Base-by-base conservation (phyloP, 441 rosid genomes). In the Aleurites moluccanus region DNA sequence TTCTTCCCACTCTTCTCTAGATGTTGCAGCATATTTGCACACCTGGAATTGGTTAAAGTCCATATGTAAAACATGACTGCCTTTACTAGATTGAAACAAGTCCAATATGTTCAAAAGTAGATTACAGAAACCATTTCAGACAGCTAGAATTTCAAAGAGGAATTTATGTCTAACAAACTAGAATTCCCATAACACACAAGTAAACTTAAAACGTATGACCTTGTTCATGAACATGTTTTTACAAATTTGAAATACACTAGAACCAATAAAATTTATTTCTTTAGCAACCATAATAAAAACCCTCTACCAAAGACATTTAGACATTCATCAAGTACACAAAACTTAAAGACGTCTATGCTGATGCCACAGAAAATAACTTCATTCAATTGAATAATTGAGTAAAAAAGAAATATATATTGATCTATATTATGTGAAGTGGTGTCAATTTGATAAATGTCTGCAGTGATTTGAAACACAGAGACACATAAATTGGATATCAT, bases 1-100 rank as follows among this genome's bases (percentile, higher is more conserved):
- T 73, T 89, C 96, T 85, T 87, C 90, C 96, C 96, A 92, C 77
- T 89, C 92, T n/a, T n/a, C 97, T 83, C 85, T 91, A 28, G 96
- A 85, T 0, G 77, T 81, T 10, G 99, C 98, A 80, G 92, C 92
- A 85, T 84, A 81, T 84, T 88, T 86, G 75, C 87, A 83, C 55
- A 95, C 91, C 98, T 92, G 80, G 27, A 84, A 73, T 56, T 50
- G 69, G 25, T 50, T 67, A 9, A 65, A 71, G 35, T 38, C 13
- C 52, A 62, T n/a, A 47, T 23, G 74, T 62, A 64, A 79, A 57
- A 55, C 49, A 82, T 28, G 47, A 53, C 33, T 56, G 15, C 20
- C 53, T 78, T 74, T 16, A 66, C 28, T 21, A 66, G 16, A 47
- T 38, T 14, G n/a, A 67, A 56, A 53, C 7, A 10, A 64, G n/a